Base-by-base conservation (phyloP, 352 stramenopile species). In the Phytophthora rubi region DNA sequence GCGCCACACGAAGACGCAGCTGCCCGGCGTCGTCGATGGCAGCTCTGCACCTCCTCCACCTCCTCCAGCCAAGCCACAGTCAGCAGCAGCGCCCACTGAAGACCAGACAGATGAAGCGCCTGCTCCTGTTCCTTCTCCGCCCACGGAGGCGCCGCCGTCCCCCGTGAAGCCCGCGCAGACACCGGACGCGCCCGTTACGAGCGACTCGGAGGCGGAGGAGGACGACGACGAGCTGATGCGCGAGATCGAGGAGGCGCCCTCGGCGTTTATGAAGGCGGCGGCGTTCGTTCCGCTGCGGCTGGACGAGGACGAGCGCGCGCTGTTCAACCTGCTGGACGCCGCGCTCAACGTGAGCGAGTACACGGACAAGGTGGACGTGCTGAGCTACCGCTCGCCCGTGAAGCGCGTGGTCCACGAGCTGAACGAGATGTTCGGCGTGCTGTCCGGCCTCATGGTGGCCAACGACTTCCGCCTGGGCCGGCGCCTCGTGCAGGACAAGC, bases 301-400 rank as follows among this genome's bases (percentile, higher is more conserved):
- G 30, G 79, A 74, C 39, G 74, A 79, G 23, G 64, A 84, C 15
- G 91, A 97, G 74, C 83, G 91, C 33, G 70, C 76, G 51, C 75
- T 96, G 10, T 87, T 97, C 37, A 88, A 84, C 32, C 62, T 96
- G 59, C 78, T 97, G 53, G 85, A 96, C 59, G 82, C 84, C 18
- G 83, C 90, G 32, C 78, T 97, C 28, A 91, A 93, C 54, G 85
- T 91, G 60, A 90, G 82, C 59, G 93, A 98, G 77, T 98, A 98
- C 80, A 98, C 94, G 51, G 94, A 98, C 81, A 94, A 97, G 49
- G 90, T 98, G 39, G 93, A 98, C 74, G 83, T 96, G 57, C 66
- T 94, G 49, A 88, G 78, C 45, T 90, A 88, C 56, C 80, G 73
- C 53, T 88, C 79, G 60, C 89, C 88, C 13, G 79, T 82, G 12